Conservation (phyloP, 2,329 filamentous ascomycete genomes). For the Rutstroemia sp. region DNA sequence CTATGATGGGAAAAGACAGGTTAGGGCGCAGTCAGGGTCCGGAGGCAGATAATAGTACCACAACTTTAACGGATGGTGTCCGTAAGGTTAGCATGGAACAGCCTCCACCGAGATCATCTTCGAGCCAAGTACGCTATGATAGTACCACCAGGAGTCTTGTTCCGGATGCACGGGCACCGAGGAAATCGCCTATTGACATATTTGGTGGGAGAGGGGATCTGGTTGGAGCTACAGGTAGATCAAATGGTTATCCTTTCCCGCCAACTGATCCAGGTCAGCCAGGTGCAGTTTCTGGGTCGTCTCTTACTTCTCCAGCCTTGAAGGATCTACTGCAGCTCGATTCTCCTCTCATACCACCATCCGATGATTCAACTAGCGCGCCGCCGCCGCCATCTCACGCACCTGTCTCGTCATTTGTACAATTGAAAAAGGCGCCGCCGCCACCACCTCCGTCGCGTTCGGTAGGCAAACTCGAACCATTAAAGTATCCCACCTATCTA, state of each 20-base stretch:
- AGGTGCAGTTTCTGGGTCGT: constrained; percentile 23
- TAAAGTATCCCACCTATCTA: constrained; percentile 31
- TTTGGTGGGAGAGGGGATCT: constrained; percentile 17
- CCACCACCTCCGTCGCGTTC: constrained; percentile 20
- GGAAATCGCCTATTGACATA: constrained; percentile 21
- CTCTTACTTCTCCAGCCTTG: constrained; percentile 18
- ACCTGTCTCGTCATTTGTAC: background rate
- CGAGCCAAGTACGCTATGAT: constrained; percentile 26
- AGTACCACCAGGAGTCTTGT: constrained; percentile 28
- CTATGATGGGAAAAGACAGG: constrained; percentile 19
- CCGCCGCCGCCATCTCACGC: constrained; percentile 8
- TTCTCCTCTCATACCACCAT: constrained; percentile 11
- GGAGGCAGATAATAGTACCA: constrained; percentile 21
- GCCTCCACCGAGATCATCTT: constrained; percentile 11
- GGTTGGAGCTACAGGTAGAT: constrained; percentile 16
- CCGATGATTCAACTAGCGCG: constrained; percentile 16
- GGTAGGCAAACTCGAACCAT: constrained; percentile 31
- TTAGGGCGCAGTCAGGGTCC: constrained; percentile 24
- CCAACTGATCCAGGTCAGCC: constrained; percentile 24
- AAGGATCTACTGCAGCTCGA: constrained; percentile 24
- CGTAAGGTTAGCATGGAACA: constrained; percentile 21
- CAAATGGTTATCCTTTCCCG: constrained; percentile 28
- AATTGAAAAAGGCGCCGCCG: constrained; percentile 19
- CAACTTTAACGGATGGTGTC: constrained; percentile 17
- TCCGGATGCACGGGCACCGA: constrained; percentile 14